Evolutionary conservation across 306 rosid species (phyloP).

Genomic region (Coriaria nepalensis): DNA sequence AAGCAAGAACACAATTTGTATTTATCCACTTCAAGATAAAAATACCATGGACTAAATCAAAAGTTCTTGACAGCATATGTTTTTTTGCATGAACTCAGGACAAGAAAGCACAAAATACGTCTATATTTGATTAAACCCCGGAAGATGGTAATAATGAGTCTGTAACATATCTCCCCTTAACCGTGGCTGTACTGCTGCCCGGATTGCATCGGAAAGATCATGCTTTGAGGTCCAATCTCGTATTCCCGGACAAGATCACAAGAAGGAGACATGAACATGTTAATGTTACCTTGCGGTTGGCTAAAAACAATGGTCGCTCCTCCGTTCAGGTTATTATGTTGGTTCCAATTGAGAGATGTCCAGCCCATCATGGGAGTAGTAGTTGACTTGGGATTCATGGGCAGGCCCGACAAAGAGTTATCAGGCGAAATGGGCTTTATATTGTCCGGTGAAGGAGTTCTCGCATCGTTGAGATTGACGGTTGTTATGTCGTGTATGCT

Average conservation of each 20-base stretch:
- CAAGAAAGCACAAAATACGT: too few relatives aligned
- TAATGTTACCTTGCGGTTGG: slow-evolving; percentile 29
- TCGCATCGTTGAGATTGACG: slow-evolving; percentile 46
- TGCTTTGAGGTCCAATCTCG: slow-evolving; percentile 12
- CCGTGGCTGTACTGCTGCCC: slow-evolving; percentile 9
- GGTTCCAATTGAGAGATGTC: slow-evolving; percentile 34
- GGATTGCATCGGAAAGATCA: slow-evolving; percentile 10
- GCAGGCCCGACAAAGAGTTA: slow-evolving; percentile 10
- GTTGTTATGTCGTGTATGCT: slow-evolving; percentile 98
- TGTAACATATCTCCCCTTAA: background rate
- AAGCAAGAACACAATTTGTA: too few relatives aligned
- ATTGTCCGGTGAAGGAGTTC: slow-evolving; percentile 37
- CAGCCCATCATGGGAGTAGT: slow-evolving; percentile 11
- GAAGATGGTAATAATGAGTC: too few relatives aligned
- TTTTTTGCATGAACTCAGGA: too few relatives aligned
- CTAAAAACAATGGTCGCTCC: slow-evolving; percentile 31
- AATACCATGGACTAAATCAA: too few relatives aligned
- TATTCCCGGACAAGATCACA: slow-evolving; percentile 19
- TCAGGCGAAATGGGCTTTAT: slow-evolving; percentile 41
- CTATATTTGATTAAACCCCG: too few relatives aligned
- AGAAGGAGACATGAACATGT: slow-evolving; percentile 31
- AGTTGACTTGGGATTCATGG: slow-evolving; percentile 18
- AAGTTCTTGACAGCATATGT: too few relatives aligned
- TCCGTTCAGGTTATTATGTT: slow-evolving; percentile 17
- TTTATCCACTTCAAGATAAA: too few relatives aligned